Base-by-base conservation (phyloP, 2,329 filamentous ascomycete genomes). In the Penicillium nordicum region DNA sequence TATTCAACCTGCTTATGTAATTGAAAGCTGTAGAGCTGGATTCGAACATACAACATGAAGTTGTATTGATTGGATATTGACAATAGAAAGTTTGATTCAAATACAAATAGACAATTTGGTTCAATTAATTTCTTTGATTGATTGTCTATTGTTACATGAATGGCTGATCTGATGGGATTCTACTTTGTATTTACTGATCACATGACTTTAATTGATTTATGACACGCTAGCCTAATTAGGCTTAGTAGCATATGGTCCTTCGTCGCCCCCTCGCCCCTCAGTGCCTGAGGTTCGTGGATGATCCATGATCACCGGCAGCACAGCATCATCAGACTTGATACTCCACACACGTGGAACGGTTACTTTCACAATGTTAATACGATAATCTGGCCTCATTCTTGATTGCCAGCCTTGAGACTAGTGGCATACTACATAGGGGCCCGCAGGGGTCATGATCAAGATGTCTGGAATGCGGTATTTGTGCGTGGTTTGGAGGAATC, bases 391-490 rank as follows among this genome's bases (percentile, higher is more conserved):
- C 10, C 40, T 55, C 57, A 62, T 62, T 55, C 48, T 37, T 58
- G 23, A 43, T 32, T 40, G 18, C 27, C 14, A 11, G n/a, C 37
- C 30, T 27, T 3, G 32, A 23, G 12, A 11, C 44, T 58, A 55
- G 53, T 11, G 5, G 27, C 54, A 60, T 59, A 58, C 60, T 61
- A 44, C 57, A 53, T 30, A 49, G n/a, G 16, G 21, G 14, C 23
- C 23, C 49, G 12, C 48, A 51, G 47, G 52, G 46, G 52, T 29
- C 60, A 58, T 65, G 51, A 36, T 55, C 41, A 30, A 53, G 29
- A 55, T 42, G 25, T 37, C 42, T 63, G 60, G 63, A 59, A 68
- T 73, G 71, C 66, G 71, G 61, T 56, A 71, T 71, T 73, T 73
- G 68, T 72, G 71, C 71, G 71, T 67, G 38, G 50, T 69, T 64